phyloP scores from a whole-genome alignment of 805 yeast species.

The Saturnispora kantuleensis region DNA sequence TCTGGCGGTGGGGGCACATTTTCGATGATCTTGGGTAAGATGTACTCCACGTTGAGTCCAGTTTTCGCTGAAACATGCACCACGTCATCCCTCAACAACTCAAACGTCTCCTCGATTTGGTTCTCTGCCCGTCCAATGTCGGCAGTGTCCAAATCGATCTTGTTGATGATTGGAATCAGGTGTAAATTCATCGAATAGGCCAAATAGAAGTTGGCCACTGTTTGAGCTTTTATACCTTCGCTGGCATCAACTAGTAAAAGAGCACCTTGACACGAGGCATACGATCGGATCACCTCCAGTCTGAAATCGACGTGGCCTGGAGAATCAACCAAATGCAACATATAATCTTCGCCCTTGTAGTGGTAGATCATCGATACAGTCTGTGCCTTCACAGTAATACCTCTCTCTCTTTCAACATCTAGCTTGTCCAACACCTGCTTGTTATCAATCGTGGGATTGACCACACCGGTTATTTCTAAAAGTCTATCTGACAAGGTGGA shows the following conservation, averaged over 20 bases:
- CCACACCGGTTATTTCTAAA: slow-evolving; percentile 82
- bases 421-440: slow-evolving; percentile 82
- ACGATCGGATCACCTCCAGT: slow-evolving; percentile 86
- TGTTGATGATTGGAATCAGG: slow-evolving; percentile 82
- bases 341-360: slow-evolving; percentile 58
- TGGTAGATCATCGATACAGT: slow-evolving; percentile 89
- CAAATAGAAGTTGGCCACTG: slow-evolving; percentile 91
- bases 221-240: slow-evolving; percentile 96
- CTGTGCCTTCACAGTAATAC: slow-evolving; percentile 95
- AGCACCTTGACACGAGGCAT: slow-evolving; percentile 96
- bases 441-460: slow-evolving; percentile 56
- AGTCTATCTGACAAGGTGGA: slow-evolving; percentile 85
- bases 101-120: slow-evolving; percentile 80
- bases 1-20: slow-evolving; percentile 48
- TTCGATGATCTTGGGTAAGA: slow-evolving; percentile 76
- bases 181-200: slow-evolving; percentile 80
- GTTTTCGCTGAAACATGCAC: slow-evolving; percentile 88
- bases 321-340: slow-evolving; percentile 87
- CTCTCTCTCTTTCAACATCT: slow-evolving; percentile 93
- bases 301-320: slow-evolving; percentile 98
- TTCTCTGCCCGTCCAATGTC: slow-evolving; percentile 71
- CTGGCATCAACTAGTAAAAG: slow-evolving; percentile 83
- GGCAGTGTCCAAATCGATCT: slow-evolving; percentile 83
- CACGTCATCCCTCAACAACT: slow-evolving; percentile 62
- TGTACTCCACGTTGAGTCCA: slow-evolving; percentile 65